Base-by-base conservation (phyloP, 75 land plant species). In the Pinus albicaulis region DNA sequence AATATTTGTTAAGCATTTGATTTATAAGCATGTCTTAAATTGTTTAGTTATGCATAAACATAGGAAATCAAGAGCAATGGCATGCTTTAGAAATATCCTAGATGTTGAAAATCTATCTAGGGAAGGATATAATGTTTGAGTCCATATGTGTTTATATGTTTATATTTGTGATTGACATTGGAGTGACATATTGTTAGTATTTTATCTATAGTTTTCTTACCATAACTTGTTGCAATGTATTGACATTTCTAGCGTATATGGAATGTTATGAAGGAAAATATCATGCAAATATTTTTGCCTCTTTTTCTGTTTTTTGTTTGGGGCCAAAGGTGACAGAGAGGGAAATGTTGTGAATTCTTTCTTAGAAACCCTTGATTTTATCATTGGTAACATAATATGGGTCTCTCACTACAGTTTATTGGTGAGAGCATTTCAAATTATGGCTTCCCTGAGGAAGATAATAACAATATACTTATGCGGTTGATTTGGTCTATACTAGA, bases 21-120 rank as follows among this genome's bases (percentile, higher is more conserved):
- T 86, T 36, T 78, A 86, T 41, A 86, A 78, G 52, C 59, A 84
- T 61, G 57, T 85, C 61, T 76, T 89, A 23, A 77, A 55, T 14
- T n/a, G 10, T 80, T 71, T 61, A 15, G 57, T 48, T 25, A 56
- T 85, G 77, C 79, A 96, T 98, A 89, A 84, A 61, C 95, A 92
- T 76, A 89, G 88, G 74, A 92, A 95, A 81, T 82, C 87, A 31
- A 92, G 73, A 72, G 99, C 98, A 41, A 82, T 97, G 85, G 76
- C 87, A 56, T 88, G 88, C 22, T 92, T 97, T 75, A 90, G 80
- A 77, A 76, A 92, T 65, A 71, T 77, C 7, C 59, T 93, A 20
- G 53, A 57, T 68, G 34, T 77, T 56, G 78, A 76, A n/a, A 76
- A 83, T 19, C 68, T 90, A 31, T 76, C 95, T 16, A 84, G 87